Base-by-base conservation (phyloP, 2,329 filamentous ascomycete species). In the Botrytis fabae region DNA sequence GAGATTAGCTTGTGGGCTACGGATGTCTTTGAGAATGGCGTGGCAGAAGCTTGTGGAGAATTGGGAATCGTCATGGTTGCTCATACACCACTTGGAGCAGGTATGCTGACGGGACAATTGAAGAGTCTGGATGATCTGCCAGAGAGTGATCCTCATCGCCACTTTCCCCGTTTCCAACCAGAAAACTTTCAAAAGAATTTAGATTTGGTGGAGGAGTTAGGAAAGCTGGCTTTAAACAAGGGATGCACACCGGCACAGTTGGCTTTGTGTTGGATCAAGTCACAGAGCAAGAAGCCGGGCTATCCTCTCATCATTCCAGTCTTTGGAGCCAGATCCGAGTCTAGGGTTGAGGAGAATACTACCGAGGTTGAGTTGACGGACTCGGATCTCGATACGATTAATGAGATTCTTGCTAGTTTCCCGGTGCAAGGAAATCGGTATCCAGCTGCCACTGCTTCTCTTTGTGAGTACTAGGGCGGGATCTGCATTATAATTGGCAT, bases 341-440 rank as follows among this genome's bases (percentile, higher is more conserved):
- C 48, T n/a, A 12, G 48, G 12, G 25, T 51, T 7, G 14, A n/a
- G 48, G 48, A 51, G 25, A 51, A 51, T 7, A 51, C 48, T 14
- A n/a, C 25, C 2, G 48, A 51, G 25, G 12, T 51, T 51, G 10
- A n/a, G n/a, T 59, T 82, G 60, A 74, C 70, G 1, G 76, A 78
- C n/a, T 77, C 74, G 32, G 80, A 82, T 46, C 54, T 81, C 59
- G 72, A 73, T 22, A 75, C 79, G 63, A 79, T 82, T 28, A 66
- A 79, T 22, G 32, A 48, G 18, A 75, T 78, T 22, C 51, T 79
- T 42, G 66, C 62, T 32, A 66, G 40, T 9, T 51, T 74, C 10
- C 62, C 62, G 4, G 62, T 69, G 9, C n/a, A 57, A 22, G 73
- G 69, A 3, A 28, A 28, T 32, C 60, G 70, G 28, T 72, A 64